Evolutionary conservation across 352 stramenopile genomes (phyloP).

Genomic region (Globisporangium nagaii): DNA sequence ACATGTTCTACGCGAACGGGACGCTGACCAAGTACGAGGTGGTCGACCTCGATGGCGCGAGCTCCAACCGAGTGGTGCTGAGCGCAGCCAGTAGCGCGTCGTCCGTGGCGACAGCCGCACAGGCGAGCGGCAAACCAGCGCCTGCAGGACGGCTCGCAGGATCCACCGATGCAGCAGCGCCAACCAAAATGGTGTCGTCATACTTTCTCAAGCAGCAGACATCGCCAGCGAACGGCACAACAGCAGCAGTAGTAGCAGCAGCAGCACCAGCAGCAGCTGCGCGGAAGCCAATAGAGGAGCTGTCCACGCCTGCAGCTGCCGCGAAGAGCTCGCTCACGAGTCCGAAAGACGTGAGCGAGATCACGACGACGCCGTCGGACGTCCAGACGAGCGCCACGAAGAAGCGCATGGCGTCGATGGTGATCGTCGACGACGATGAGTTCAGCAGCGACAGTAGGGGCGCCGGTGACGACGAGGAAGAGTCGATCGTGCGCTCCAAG

Average conservation of each 20-base stretch:
- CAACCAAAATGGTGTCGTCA: conserved; percentile 27
- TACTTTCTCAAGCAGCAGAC: conserved; percentile 29
- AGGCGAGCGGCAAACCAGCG: neutral
- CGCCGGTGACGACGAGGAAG: conserved; percentile 37
- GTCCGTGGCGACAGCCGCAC: conserved; percentile 12
- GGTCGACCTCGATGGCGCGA: conserved; percentile 35
- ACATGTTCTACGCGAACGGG: conserved; percentile 80
- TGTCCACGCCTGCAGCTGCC: neutral
- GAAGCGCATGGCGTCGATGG: conserved; percentile 16
- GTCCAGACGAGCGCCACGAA: conserved; percentile 15
- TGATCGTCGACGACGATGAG: conserved; percentile 24
- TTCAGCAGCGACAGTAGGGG: conserved; percentile 32
- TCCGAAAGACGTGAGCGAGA: conserved; percentile 25
- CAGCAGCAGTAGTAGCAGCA: too few species aligned
- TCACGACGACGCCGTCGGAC: neutral
- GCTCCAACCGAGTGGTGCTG: conserved; percentile 20
- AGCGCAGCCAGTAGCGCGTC: conserved; percentile 25
- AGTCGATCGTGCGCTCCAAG: conserved; percentile 28
- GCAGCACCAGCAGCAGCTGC: neutral
- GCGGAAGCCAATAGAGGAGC: conserved; percentile 4
- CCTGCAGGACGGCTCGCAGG: neutral
- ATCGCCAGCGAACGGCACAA: too few species aligned
- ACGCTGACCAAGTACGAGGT: conserved; percentile 85
- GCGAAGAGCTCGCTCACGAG: conserved; percentile 5
- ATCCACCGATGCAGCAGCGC: neutral